A percentile compares a stretch with the other conserved stretches of the same genome.
These are phyloP conservation scores for Huntiella abstrusa DNA, from an alignment of 2,329 filamentous ascomycete species.

Conservation along the genomic window DNA sequence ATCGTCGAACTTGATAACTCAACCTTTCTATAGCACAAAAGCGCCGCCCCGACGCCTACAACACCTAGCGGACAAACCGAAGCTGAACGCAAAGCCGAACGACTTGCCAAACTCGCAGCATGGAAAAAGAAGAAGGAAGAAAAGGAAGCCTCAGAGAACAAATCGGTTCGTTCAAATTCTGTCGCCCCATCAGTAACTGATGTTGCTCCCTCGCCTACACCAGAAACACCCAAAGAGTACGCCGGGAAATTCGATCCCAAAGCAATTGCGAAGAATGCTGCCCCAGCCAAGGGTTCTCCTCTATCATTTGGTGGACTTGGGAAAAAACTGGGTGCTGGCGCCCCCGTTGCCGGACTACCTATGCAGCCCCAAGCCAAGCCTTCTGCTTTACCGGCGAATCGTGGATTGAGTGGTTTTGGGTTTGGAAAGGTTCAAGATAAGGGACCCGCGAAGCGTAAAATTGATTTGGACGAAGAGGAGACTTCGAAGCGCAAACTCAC, in stretches of 20 bases:
- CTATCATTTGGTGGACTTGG: slow-evolving; percentile 22
- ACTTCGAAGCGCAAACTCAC: slow-evolving; percentile 73
- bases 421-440: slow-evolving; percentile 56
- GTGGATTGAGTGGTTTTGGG: slow-evolving; percentile 63
- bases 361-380: slow-evolving; percentile 18
- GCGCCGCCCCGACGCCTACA: slow-evolving; percentile 14
- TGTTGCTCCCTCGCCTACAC: slow-evolving; percentile 29
- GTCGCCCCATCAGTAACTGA: slow-evolving; percentile 29
- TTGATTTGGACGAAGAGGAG: slow-evolving; percentile 80
- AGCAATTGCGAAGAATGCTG: slow-evolving; percentile 41
- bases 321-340: slow-evolving; percentile 21
- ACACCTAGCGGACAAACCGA: slow-evolving; percentile 36
- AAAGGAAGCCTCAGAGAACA: slow-evolving; percentile 43
- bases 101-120: slow-evolving; percentile 63
- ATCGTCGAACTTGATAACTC: slow-evolving; percentile 10
- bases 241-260: slow-evolving; percentile 65
- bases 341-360: slow-evolving; percentile 1
- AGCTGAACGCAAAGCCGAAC: slow-evolving; percentile 60
- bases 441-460: slow-evolving; percentile 47
- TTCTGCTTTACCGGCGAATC: slow-evolving; percentile 45
- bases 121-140: slow-evolving; percentile 85
- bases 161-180: slow-evolving; percentile 30
- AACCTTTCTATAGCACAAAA: slow-evolving; percentile 8
- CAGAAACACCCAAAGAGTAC: slow-evolving; percentile 26
- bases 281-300: slow-evolving; percentile 32